Evolutionary conservation across 192 early-diverging fungal genomes (phyloP), one percentile per base, ranked within the genome.

Genomic region (Diversispora epigaea): DNA sequence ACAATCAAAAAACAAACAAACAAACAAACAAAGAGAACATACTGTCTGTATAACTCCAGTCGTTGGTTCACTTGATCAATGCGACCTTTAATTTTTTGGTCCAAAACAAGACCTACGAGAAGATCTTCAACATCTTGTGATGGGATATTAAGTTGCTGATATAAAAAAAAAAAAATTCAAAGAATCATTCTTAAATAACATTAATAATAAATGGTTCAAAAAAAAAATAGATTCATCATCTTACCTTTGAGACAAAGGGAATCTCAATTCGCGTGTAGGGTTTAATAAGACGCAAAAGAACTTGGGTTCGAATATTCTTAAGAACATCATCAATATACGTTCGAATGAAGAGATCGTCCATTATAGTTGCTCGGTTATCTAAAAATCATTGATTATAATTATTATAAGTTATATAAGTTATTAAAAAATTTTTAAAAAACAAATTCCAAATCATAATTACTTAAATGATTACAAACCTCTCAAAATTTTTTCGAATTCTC

Each of bases 211-310:
- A 56, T 14, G 17, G 32, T 17, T 41, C 6, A 58, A 1, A 61
- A 9, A 17, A 68, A 22, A 11, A 25, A 14, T 19, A 6, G 12
- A 57, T 0, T 21, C 4, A 5, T 32, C 17, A n/a, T 7, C 77
- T 64, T 81, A 93, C 92, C 80, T 88, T 86, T 17, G 93, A 90
- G 60, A 96, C 88, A 75, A 93, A 92, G 0, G 83, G 80, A 40
- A 99, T 87, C 77, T 92, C 91, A 55, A 99, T 93, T 65, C 94
- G 84, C 6, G 97, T 96, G 80, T 99, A 99, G 0, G 97, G 97
- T 79, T 88, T 87, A 63, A 96, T 93, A 14, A 95, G 81, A 58
- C 88, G 84, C 49, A 95, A 85, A 41, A 99, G 76, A 0, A 96
- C 95, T 85, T 95, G 94, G 15, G 93, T 93, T 21, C 96, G 92